Percentiles rank a stretch among this genome's conserved stretches.
Evolutionary conservation across 73 alveolate species (phyloP).

Genomic region (Tetrahymena borealis): DNA sequence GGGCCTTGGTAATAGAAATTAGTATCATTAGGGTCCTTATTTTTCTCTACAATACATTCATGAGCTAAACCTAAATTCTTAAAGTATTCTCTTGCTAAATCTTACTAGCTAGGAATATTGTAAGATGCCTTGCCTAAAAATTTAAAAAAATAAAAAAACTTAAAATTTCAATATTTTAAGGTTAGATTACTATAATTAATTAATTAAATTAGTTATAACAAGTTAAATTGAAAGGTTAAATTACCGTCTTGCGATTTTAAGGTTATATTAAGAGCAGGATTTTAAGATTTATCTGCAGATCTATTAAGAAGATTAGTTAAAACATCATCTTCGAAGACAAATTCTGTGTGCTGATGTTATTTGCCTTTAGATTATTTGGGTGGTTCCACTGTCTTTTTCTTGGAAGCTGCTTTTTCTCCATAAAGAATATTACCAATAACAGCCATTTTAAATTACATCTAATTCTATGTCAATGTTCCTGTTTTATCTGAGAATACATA

Average conservation of each 20-base stretch:
- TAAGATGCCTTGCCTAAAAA: not conserved
- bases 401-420: conserved; percentile 20
- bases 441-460: conserved; percentile 95
- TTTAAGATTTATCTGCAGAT: conserved; percentile 19
- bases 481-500: conserved; percentile 98
- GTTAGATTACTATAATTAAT: not conserved
- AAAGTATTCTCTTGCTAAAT: conserved; percentile 38
- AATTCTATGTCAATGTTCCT: conserved; percentile 97
- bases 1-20: conserved; percentile 54
- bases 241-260: not conserved
- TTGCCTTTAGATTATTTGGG: not conserved
- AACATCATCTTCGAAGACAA: conserved; percentile 16
- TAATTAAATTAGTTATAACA: not conserved
- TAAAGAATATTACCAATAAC: conserved; percentile 33
- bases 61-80: conserved; percentile 59
- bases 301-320: conserved; percentile 18
- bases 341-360: conserved; percentile 15
- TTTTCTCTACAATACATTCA: conserved; percentile 61
- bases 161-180: too few relatives aligned
- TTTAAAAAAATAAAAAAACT: not conserved
- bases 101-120: conserved; percentile 7
- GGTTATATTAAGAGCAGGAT: not conserved
- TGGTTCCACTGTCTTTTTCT: not conserved
- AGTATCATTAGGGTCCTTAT: conserved; percentile 27
- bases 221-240: not conserved